Evolutionary conservation across 192 early-diverging fungal species (phyloP), one percentile per base, ranked within the genome.

Genomic region (Linnemannia exigua): DNA sequence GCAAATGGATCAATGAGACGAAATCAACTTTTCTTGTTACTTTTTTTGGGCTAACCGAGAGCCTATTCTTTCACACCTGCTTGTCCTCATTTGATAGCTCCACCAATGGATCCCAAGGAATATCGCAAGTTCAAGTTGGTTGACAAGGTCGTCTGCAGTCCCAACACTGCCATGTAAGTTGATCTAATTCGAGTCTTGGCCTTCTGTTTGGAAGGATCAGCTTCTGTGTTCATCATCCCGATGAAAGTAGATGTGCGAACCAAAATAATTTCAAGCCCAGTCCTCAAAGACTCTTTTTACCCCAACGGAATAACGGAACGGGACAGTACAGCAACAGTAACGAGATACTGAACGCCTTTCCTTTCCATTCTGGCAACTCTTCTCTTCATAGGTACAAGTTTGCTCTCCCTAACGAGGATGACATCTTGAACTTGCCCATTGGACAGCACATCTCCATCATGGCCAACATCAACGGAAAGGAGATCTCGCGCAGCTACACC

Each of bases 371-470:
- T 54, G 22, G 22, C 20, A 6, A 46, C 12, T 46, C 36, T 1
- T 41, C 33, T 33, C 22, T 52, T 15, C 48, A 20, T 77, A 95
- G 94, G 80, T 98, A 98, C 87, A 95, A 96, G 51, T 97, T 98
- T 84, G 94, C 87, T 58, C 91, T 98, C 46, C 95, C 96, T 8
- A 51, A 88, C 36, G 88, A 91, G 67, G 91, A 95, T 54, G 89
- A 89, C 47, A 75, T 88, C 41, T 90, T 99, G 66, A 97, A 97
- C n/a, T 90, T 99, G 70, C 97, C 97, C 63, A 97, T 96, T 79
- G 97, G 97, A 2, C 97, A 97, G 88, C 97, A 99, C 81, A 96
- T 99, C 84, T 95, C 96, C 50, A 83, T 99, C 63, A 95, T 94
- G 91, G 95, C 95, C 33, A 90, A 93, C 46, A 92, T 98, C 71